Conservation (phyloP, 352 stramenopile genomes). For the Globisporangium orthogonon region DNA sequence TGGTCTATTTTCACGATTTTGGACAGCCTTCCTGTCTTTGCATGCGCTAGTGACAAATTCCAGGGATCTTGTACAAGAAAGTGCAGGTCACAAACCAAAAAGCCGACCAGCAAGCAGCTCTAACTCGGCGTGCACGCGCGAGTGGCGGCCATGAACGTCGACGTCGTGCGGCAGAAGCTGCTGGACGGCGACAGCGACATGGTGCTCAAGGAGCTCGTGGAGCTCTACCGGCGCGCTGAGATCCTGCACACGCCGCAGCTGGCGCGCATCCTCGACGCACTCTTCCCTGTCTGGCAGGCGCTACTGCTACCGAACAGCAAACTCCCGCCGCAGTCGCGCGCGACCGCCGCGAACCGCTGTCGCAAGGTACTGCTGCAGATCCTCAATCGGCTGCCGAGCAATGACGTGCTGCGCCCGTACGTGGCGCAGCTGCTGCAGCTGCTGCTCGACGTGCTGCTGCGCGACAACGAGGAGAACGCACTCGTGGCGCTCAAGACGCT, state of each 20-base stretch:
- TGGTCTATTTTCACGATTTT: background rate
- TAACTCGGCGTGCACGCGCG: background rate
- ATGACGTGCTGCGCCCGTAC: constrained; percentile 93
- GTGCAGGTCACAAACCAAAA: background rate
- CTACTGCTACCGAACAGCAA: constrained; percentile 85
- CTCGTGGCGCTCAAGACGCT: constrained; percentile 93
- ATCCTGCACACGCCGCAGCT: constrained; percentile 89
- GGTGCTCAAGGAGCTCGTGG: constrained; percentile 80
- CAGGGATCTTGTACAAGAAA: too few species aligned
- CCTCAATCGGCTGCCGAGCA: constrained; percentile 92
- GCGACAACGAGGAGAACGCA: constrained; percentile 97
- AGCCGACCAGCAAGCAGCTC: background rate
- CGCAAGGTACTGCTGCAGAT: constrained; percentile 93
- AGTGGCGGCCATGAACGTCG: constrained; percentile 69
- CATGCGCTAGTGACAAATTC: background rate
- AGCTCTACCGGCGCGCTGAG: constrained; percentile 83
- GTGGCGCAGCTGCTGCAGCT: constrained; percentile 89
- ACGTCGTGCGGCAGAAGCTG: constrained; percentile 82
- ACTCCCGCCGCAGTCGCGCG: constrained; percentile 62
- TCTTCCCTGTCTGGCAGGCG: constrained; percentile 88
- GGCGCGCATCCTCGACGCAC: constrained; percentile 82
- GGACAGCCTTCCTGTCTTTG: background rate
- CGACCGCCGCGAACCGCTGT: constrained; percentile 82
- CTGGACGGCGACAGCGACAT: constrained; percentile 65
- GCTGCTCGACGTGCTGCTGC: constrained; percentile 90